Evolutionary conservation across 2,329 filamentous ascomycete genomes (phyloP).

Genomic region (Grosmannia serpens): DNA sequence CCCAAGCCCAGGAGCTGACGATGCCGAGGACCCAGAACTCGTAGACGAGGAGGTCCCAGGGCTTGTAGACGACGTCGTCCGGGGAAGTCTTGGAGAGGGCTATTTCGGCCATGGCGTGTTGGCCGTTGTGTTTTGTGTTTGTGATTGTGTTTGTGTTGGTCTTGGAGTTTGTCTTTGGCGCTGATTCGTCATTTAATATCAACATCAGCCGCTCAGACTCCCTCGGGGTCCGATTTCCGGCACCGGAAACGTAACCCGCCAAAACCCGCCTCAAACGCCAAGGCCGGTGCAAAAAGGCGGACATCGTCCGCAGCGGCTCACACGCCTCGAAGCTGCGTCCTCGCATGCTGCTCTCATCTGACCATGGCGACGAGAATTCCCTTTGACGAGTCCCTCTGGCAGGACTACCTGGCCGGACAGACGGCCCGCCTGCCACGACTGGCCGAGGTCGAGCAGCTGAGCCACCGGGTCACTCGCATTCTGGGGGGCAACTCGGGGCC

Average conservation of each 20-base stretch:
- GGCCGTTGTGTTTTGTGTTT: no score
- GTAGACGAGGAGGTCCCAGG: not conserved
- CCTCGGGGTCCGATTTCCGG: not conserved
- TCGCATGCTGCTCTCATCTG: not conserved
- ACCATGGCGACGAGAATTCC: not conserved
- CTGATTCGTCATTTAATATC: no score
- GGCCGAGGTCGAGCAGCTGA: constrained; percentile 28
- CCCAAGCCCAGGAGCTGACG: not conserved
- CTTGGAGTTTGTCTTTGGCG: no score
- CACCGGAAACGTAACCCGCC: not conserved
- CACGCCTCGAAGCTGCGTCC: not conserved
- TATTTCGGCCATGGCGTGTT: not conserved
- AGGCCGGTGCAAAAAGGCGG: not conserved
- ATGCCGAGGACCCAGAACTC: not conserved
- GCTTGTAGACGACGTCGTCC: not conserved
- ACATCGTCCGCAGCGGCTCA: not conserved
- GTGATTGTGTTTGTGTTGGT: no score
- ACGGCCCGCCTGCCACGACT: not conserved
- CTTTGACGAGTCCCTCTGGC: not conserved
- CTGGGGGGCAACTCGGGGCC: constrained; percentile 30
- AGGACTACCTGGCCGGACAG: not conserved
- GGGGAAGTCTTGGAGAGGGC: not conserved
- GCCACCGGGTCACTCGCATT: constrained; percentile 27
- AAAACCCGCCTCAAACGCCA: no score
- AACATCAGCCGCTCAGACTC: no score